Base-by-base conservation (phyloP, 345 rosid species). In the Turnera subulata region DNA sequence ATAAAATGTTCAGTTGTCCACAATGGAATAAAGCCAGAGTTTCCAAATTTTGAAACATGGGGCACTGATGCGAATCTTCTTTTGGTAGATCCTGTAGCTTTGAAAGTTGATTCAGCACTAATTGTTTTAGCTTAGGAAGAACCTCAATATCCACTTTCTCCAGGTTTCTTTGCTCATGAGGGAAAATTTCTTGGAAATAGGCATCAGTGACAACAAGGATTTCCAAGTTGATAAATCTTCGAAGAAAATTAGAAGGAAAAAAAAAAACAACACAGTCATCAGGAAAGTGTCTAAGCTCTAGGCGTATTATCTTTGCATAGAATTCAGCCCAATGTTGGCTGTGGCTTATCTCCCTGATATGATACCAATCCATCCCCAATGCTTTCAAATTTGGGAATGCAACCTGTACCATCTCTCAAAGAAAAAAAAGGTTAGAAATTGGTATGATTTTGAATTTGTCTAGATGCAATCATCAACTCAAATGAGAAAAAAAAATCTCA, bases 281-380 rank as follows among this genome's bases (percentile, higher is more conserved):
- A 2, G 42, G 43, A 14, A 62, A 51, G 21, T 8, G 6, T 1
- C 1, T 33, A 6, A 63, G 35, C 24, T 44, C 46, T 33, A 63
- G 24, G 22, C 1, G 22, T 25, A 32, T 19, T n/a, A 63, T 15
- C 19, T 20, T 43, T 26, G 9, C 16, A 19, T 18, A 32, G 44
- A 11, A 51, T 21, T 43, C 32, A 2, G 15, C 23, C 19, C 6
- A 32, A 42, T n/a, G 11, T 0, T 50, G 18, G 15, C 26, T 18
- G 25, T 1, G 17, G 12, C 16, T 22, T 16, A 25, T 11, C 1
- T 18, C 43, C 17, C 20, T 35, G 13, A 40, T 13, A 1, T 42
- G 35, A 26, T 43, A 13, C 57, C 65, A 52, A 18, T 52, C 65
- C 13, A 62, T 16, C 32, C 49, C 43, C 21, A 62, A 12, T 3